A percentile compares a stretch with the other conserved stretches of the same genome.
Conservation (phyloP, 352 stramenopile species). For the Phytophthora nicotianae region DNA sequence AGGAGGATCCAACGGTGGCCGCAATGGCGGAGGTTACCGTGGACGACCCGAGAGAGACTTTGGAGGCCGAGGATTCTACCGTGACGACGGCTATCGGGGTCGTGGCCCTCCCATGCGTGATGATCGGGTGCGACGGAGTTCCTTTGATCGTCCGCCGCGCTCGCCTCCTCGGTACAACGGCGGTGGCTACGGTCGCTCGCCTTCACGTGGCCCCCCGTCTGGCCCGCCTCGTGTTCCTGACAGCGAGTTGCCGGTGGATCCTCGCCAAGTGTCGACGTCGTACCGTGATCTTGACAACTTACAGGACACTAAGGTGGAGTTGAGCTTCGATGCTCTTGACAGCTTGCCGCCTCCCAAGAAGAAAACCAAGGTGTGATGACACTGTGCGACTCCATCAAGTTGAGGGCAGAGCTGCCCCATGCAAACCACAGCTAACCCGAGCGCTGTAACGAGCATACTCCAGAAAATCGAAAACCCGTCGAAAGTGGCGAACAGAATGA, state of each 20-base stretch:
- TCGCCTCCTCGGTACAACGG: constrained; percentile 43
- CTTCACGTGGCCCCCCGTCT: constrained; percentile 31
- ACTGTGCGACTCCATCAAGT: constrained; percentile 13
- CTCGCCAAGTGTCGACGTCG: constrained; percentile 80
- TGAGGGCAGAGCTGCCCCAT: too few species aligned
- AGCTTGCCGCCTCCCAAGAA: constrained; percentile 86
- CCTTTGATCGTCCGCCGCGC: constrained; percentile 47
- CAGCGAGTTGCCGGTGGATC: constrained; percentile 74
- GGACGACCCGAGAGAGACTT: constrained; percentile 36
- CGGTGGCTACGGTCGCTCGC: constrained; percentile 35
- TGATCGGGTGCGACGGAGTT: constrained; percentile 49
- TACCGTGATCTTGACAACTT: constrained; percentile 88
- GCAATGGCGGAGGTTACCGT: constrained; percentile 39
- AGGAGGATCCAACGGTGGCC: constrained; percentile 39
- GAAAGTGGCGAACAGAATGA: constrained; percentile 25
- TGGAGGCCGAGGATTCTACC: constrained; percentile 56
- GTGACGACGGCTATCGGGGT: constrained; percentile 59
- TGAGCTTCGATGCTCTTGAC: constrained; percentile 83
- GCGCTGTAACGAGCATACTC: constrained; percentile 28
- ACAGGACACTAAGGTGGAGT: constrained; percentile 82
- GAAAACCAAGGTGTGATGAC: constrained; percentile 74
- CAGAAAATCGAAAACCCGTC: constrained; percentile 24
- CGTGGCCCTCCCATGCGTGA: constrained; percentile 62
- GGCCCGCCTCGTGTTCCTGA: constrained; percentile 51
- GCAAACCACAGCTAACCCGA: constrained; percentile 15